Evolutionary conservation across 2,329 filamentous ascomycete genomes (phyloP), one percentile per base, ranked within the genome.

Genomic region (Penicillium rolfsii): DNA sequence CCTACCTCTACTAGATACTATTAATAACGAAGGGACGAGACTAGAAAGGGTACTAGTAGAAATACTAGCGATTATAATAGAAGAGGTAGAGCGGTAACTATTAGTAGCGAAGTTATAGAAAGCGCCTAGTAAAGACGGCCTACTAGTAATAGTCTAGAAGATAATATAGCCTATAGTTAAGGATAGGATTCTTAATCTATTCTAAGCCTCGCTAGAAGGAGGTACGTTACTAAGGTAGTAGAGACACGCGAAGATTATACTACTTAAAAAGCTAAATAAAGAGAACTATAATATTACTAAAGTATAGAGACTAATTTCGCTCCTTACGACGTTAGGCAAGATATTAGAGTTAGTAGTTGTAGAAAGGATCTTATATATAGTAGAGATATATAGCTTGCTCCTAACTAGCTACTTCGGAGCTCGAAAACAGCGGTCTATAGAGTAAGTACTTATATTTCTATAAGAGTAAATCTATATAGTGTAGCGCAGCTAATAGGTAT

Each of bases 321-420:
- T 72, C 35, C 65, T 71, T 4, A 53, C 65, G 48, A 71, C 62
- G 48, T 65, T 75, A 1, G 70, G 70, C 4, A 75, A 75, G 59
- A 61, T 69, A 35, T 60, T 71, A 1, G 64, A 77, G 58, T 68
- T 68, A 2, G 72, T 76, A 12, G 62, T 77, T 4, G 70, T 70
- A 52, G 63, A 67, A 61, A 63, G 66, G 52, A 72, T 77, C 56
- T 72, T 65, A 12, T 61, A 74, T 57, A 58, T 67, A 5, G 67
- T 72, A n/a, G 72, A 77, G 33, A 68, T 61, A 0, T 61, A 70
- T 38, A 62, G 65, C 7, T 62, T 76, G 24, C 69, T 79, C 46
- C 76, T 71, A 4, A 73, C 70, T 16, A 77, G 71, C 55, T 70
- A 79, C 64, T 77, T 78, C 60, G 71, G 74, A 33, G 77, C 73